phyloP scores from a whole-genome alignment of 805 yeast species.

The Saccharomycopsis vini region DNA sequence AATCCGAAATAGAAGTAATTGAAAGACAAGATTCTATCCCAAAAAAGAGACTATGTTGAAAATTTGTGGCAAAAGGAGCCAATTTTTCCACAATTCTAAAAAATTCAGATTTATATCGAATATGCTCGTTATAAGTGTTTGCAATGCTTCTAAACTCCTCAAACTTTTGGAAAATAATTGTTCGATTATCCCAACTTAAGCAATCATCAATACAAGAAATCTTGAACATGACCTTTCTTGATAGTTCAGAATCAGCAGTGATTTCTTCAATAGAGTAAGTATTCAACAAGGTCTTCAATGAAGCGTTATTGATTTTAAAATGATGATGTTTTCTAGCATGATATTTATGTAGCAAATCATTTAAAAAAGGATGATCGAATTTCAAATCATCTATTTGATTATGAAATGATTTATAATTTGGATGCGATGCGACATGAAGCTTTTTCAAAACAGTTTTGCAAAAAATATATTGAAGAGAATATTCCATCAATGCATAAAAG shows the following conservation, averaged over 20 bases:
- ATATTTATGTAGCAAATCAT: background rate
- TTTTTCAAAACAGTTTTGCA: background rate
- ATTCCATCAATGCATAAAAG: slow-evolving; percentile 1
- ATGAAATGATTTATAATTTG: background rate
- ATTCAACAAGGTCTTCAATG: background rate
- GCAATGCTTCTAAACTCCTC: background rate
- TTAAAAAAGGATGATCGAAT: background rate
- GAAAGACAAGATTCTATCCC: slow-evolving; percentile 1
- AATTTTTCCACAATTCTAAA: background rate
- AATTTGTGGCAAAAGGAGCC: background rate
- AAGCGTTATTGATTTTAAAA: background rate
- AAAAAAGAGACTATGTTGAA: slow-evolving; percentile 2
- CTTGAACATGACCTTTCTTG: slow-evolving; percentile 1
- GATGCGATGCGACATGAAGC: background rate
- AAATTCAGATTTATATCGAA: background rate
- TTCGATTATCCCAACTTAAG: background rate
- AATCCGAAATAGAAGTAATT: slow-evolving; percentile 5
- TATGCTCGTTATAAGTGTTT: background rate
- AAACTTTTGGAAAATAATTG: background rate
- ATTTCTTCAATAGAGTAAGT: background rate
- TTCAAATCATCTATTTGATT: background rate
- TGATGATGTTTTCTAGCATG: background rate
- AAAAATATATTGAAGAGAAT: background rate
- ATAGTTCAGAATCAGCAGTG: background rate
- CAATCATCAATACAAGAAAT: slow-evolving; percentile 5